Conservation (phyloP, 106 monocot species). For the Posidonia australis region DNA sequence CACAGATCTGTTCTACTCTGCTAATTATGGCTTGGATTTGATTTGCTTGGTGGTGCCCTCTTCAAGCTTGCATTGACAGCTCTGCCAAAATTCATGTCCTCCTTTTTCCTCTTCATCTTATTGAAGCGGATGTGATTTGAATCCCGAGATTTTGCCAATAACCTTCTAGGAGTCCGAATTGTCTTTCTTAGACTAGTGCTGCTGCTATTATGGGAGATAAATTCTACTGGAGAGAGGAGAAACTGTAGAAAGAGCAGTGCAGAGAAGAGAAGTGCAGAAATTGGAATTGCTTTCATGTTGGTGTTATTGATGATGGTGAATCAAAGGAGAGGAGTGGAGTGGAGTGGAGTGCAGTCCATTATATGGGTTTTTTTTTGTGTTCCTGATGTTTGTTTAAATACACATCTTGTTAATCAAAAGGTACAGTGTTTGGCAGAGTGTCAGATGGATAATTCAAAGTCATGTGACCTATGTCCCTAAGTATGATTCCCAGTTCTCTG, state of each 20-base stretch:
- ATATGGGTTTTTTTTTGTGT: neutral
- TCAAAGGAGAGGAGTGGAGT: neutral
- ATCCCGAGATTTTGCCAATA: neutral
- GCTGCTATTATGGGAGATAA: neutral
- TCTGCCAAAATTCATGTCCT: neutral
- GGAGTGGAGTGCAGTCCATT: neutral
- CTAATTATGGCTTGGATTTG: slow-evolving; percentile 7
- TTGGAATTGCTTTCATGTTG: neutral
- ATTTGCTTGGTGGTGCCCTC: slow-evolving; percentile 7
- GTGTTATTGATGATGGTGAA: neutral
- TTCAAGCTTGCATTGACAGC: slow-evolving; percentile 6
- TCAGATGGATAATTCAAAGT: neutral
- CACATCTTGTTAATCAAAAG: neutral
- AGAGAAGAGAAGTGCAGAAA: neutral
- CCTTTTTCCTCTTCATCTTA: neutral
- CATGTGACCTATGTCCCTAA: neutral
- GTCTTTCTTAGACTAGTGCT: neutral
- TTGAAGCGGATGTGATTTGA: neutral
- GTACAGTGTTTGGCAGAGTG: neutral
- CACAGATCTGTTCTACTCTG: neutral
- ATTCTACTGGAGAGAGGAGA: neutral
- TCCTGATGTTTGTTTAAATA: neutral
- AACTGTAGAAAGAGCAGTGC: neutral
- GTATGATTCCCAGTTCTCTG: too few relatives aligned
- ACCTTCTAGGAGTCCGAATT: neutral